These are phyloP conservation scores for Pneumocystis sp. DNA, from an alignment of 1,139 yeast species.

Conservation along the genomic window DNA sequence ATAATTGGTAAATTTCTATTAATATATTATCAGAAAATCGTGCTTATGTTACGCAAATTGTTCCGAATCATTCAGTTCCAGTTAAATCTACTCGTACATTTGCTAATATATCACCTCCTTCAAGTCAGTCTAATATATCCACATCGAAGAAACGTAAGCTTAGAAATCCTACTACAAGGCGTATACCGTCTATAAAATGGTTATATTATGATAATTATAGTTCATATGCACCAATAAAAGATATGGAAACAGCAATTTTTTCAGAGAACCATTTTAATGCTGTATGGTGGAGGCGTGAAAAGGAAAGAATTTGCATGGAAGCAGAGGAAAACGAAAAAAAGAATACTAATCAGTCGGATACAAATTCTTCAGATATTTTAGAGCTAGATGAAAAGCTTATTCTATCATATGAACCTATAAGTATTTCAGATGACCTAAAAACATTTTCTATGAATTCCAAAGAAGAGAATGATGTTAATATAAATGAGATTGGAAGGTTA, in stretches of 20 bases:
- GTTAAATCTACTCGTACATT: background rate
- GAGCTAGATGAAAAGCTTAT: background rate
- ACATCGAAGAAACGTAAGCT: background rate
- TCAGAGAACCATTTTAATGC: background rate
- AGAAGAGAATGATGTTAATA: background rate
- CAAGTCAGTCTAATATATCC: background rate
- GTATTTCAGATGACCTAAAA: background rate
- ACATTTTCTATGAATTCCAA: background rate
- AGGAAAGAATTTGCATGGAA: background rate
- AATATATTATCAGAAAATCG: background rate
- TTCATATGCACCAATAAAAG: background rate
- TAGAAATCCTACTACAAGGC: background rate
- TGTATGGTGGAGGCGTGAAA: background rate
- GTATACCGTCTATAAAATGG: background rate
- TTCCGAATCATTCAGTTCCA: background rate
- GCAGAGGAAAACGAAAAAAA: background rate
- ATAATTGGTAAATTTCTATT: background rate
- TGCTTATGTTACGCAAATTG: background rate
- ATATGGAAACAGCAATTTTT: background rate
- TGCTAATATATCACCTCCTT: background rate
- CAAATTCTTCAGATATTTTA: background rate
- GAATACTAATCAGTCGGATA: background rate
- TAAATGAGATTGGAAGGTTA: background rate
- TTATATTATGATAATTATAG: background rate
- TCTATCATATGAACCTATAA: background rate